These are phyloP conservation scores for Cordyceps militaris DNA, from an alignment of 2,329 filamentous ascomycete genomes.

Conservation along the genomic window DNA sequence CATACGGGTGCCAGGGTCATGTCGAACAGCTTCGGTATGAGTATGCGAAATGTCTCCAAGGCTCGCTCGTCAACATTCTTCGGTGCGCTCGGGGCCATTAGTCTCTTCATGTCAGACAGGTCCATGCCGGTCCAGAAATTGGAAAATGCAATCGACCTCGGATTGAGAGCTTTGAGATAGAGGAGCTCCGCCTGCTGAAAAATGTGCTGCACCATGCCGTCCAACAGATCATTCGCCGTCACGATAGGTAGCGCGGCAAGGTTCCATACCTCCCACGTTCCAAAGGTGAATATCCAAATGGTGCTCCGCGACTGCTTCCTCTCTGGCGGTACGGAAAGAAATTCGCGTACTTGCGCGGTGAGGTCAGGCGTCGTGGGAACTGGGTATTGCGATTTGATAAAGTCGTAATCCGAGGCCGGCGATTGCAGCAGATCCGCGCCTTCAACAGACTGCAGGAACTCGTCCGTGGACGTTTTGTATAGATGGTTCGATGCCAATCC, in stretches of 20 bases:
- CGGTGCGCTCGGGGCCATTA: conserved; percentile 20
- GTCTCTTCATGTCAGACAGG: conserved; percentile 20
- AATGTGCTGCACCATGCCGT: conserved; percentile 30
- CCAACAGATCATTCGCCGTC: conserved; percentile 30
- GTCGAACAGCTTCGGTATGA: conserved; percentile 47
- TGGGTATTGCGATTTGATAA: conserved; percentile 36
- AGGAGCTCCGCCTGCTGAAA: conserved; percentile 41
- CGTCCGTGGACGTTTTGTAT: conserved; percentile 38
- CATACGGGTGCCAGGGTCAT: conserved; percentile 49
- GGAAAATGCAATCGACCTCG: conserved; percentile 38
- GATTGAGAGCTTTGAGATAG: conserved; percentile 36
- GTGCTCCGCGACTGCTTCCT: conserved; percentile 36
- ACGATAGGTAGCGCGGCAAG: conserved; percentile 39
- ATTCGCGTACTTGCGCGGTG: conserved; percentile 35
- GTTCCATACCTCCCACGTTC: conserved; percentile 50
- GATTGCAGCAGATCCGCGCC: conserved; percentile 25
- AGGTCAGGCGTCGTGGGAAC: conserved; percentile 35
- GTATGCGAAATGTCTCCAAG: conserved; percentile 39
- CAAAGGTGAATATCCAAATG: conserved; percentile 45
- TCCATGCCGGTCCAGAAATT: conserved; percentile 31
- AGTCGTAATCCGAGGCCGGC: conserved; percentile 38
- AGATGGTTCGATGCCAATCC: conserved; percentile 45
- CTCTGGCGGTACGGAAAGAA: conserved; percentile 34
- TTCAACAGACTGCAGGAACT: conserved; percentile 28
- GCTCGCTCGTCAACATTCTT: conserved; percentile 22